phyloP scores from a whole-genome alignment of 495 filamentous ascomycete species.

The Pyrenula massariospora region DNA sequence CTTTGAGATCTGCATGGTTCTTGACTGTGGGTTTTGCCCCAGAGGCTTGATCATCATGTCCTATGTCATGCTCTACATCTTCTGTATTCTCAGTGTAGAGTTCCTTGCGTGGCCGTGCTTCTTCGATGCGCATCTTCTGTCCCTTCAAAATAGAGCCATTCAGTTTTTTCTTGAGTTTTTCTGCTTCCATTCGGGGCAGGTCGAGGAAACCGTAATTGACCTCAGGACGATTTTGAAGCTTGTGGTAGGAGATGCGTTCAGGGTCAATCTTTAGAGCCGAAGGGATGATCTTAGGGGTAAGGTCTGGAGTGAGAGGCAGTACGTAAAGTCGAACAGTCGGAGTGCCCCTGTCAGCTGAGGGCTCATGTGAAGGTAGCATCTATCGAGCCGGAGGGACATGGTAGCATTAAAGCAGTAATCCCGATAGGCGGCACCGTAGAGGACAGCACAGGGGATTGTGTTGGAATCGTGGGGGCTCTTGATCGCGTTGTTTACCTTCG shows the following conservation, averaged over 20 bases:
- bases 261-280: slow-evolving; percentile 53
- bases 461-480: background rate
- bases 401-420: background rate
- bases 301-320: slow-evolving; percentile 62
- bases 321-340: slow-evolving; percentile 63
- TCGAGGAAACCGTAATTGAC: slow-evolving; percentile 82
- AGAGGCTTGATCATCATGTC: slow-evolving; percentile 19
- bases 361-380: background rate
- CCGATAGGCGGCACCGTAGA: background rate
- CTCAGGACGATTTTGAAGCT: slow-evolving; percentile 75
- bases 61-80: background rate
- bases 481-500: background rate
- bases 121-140: slow-evolving; percentile 70
- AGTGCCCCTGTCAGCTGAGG: background rate
- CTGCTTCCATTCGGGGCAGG: slow-evolving; percentile 65
- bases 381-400: background rate
- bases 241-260: slow-evolving; percentile 73
- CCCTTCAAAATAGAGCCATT: slow-evolving; percentile 80
- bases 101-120: slow-evolving; percentile 52
- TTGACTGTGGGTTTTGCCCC: slow-evolving; percentile 14
- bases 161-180: slow-evolving; percentile 85
- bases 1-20: slow-evolving; percentile 45
- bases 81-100: slow-evolving; percentile 18
- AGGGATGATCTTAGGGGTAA: slow-evolving; percentile 58
- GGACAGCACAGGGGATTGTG: background rate